phyloP scores from a whole-genome alignment of 208 protist species.

The Acanthamoeba lenticulata region DNA sequence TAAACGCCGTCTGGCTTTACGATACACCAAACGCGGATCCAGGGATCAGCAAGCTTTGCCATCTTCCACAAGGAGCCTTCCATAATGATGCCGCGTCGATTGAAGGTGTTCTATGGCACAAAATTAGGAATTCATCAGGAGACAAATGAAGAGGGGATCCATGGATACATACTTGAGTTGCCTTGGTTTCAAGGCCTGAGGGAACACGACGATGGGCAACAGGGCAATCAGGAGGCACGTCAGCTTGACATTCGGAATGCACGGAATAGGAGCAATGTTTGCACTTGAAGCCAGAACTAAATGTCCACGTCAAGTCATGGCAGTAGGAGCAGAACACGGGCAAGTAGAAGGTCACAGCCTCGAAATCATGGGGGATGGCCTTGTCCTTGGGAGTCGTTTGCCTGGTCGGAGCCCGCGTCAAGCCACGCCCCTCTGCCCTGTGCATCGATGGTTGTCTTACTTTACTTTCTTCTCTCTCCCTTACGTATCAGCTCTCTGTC shows the following conservation, averaged over 20 bases:
- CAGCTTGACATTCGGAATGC: not conserved
- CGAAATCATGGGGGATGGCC: not conserved
- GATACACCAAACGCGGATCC: not conserved
- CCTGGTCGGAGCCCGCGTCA: too few relatives aligned
- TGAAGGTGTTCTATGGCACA: not conserved
- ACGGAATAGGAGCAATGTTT: not conserved
- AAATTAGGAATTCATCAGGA: not conserved
- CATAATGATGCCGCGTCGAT: not conserved
- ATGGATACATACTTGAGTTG: not conserved
- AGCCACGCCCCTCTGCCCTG: too few relatives aligned
- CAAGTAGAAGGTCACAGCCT: not conserved
- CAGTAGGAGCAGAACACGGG: not conserved
- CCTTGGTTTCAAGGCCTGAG: not conserved
- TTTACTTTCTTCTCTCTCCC: too few relatives aligned
- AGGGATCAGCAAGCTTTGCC: not conserved
- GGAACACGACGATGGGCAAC: not conserved
- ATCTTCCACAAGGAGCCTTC: conserved; percentile 20
- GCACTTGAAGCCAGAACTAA: not conserved
- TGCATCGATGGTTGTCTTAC: too few relatives aligned
- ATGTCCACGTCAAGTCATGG: not conserved
- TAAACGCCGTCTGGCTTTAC: not conserved
- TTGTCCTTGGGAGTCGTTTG: too few relatives aligned
- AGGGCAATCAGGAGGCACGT: not conserved
- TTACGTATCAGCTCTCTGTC: too few relatives aligned
- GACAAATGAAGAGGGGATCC: not conserved